phyloP scores from a whole-genome alignment of 192 early-diverging fungal species.

The Entomortierella chlamydospora region DNA sequence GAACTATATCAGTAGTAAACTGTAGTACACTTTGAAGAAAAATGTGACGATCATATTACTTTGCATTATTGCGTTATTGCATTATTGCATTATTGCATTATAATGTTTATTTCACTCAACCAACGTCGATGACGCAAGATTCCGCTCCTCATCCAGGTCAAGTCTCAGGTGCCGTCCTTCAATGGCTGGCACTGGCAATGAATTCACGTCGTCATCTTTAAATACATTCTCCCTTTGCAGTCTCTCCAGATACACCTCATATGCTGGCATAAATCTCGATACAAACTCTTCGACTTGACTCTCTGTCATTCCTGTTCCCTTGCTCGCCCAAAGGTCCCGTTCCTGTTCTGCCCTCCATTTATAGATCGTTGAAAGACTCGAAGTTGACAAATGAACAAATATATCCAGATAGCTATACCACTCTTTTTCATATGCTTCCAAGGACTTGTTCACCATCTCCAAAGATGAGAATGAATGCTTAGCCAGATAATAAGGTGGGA shows the following conservation, averaged over 20 bases:
- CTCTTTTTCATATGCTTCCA: constrained; percentile 66
- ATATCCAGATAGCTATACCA: constrained; percentile 80
- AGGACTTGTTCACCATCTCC: constrained; percentile 56
- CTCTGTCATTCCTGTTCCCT: constrained; percentile 72
- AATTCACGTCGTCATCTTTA: constrained; percentile 1
- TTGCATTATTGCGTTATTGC: too few species aligned
- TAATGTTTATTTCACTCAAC: constrained; percentile 8
- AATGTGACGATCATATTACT: too few species aligned
- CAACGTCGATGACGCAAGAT: constrained; percentile 24
- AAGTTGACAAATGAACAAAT: constrained; percentile 77
- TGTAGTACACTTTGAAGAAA: too few species aligned
- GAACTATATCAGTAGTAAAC: too few species aligned
- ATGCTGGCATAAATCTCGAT: constrained; percentile 88
- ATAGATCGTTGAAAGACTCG: constrained; percentile 75
- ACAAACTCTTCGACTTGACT: constrained; percentile 89
- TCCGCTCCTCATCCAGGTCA: constrained; percentile 52
- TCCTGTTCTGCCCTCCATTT: constrained; percentile 93
- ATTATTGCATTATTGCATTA: too few species aligned
- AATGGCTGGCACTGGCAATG: neutral
- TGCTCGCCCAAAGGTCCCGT: constrained; percentile 61
- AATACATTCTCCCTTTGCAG: constrained; percentile 63
- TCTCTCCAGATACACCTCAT: constrained; percentile 70
- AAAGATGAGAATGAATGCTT: constrained; percentile 60
- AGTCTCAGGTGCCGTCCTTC: constrained; percentile 53
- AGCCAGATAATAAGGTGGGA: constrained; percentile 24